Evolutionary conservation across 2,329 filamentous ascomycete species (phyloP), one percentile per base, ranked within the genome.

Genomic region (Aurifilum marmelostoma): DNA sequence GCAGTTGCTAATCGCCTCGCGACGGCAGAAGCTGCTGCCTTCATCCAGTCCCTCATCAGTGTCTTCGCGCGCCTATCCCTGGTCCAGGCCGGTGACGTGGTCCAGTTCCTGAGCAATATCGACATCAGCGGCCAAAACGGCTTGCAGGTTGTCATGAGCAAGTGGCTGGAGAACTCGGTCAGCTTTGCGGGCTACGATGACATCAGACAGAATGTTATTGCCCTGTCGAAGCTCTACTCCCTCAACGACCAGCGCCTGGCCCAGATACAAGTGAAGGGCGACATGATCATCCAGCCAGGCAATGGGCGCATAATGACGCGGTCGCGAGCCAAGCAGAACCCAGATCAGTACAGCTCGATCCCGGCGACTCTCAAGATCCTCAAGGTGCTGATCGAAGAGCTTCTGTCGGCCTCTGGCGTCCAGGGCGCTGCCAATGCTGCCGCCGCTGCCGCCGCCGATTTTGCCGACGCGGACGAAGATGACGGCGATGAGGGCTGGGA

Each of bases 161-260:
- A 98, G 81, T 99, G 96, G 96, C 84, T 99, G 0, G 96, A 98
- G 82, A 97, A 98, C 80, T 97, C 94, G 4, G 88, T 97, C 79
- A 97, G 92, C 79, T 99, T 99, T 80, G 94, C 94, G n/a, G 96
- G 96, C 16, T 99, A 97, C 75, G 94, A 98, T 75, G 95, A 97
- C 79, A 98, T 98, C 74, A 89, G 94, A 74, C 93, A 97, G 79
- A 99, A 98, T 76, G 93, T 97, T 69, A 95, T 97, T 74, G 96
- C 96, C 7, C 86, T 99, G 2, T 94, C 94, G 0, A 97, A 97
- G 77, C 84, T 99, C 2, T 98, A 96, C 79, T 90, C 91, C 67
- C 86, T 99, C 24, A 91, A 96, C 76, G 95, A 98, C 75, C 83
- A 89, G 12, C 91, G 95, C 41, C 80, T 99, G 41, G 83, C 88